A percentile compares a stretch with the other conserved stretches of the same genome.
These are phyloP conservation scores for Fomitopsis schrenkii DNA, from an alignment of 1,284 basidiomycete species.

Conservation along the genomic window DNA sequence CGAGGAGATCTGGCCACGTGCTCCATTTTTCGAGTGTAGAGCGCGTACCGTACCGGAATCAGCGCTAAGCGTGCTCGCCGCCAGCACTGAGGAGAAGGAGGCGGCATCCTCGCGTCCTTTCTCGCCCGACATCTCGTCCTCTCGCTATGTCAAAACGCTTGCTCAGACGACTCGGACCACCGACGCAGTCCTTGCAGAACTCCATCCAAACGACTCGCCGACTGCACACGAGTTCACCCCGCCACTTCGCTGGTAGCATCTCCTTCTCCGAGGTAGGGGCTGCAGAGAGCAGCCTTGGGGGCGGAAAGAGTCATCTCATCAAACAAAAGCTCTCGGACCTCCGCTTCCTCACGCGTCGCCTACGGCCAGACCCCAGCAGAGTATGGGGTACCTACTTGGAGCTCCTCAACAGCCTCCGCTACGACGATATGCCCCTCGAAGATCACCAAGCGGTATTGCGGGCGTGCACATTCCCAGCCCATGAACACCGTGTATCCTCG, in stretches of 20 bases:
- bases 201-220: not conserved
- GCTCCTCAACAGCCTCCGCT: conserved; percentile 43
- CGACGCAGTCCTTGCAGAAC: not conserved
- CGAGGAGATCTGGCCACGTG: conserved; percentile 10
- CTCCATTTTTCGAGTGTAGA: conserved; percentile 7
- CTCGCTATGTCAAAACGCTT: conserved; percentile 1
- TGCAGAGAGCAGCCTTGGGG: not conserved
- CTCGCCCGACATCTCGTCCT: not conserved
- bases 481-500: conserved; percentile 39
- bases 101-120: not conserved
- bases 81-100: conserved; percentile 1
- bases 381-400: conserved; percentile 62
- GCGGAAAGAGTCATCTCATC: conserved; percentile 2
- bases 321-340: conserved; percentile 28
- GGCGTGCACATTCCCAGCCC: conserved; percentile 48
- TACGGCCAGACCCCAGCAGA: conserved; percentile 35
- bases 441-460: conserved; percentile 66
- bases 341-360: conserved; percentile 21
- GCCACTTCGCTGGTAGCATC: not conserved
- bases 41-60: not conserved
- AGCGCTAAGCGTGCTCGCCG: not conserved
- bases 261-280: not conserved
- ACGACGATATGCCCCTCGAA: conserved; percentile 50
- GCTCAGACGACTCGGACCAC: not conserved
- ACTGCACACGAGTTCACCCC: not conserved